Percentiles rank a stretch among this genome's conserved stretches.
Evolutionary conservation across 1,284 basidiomycete genomes (phyloP).

Genomic region (Marasmius tenuissimus): DNA sequence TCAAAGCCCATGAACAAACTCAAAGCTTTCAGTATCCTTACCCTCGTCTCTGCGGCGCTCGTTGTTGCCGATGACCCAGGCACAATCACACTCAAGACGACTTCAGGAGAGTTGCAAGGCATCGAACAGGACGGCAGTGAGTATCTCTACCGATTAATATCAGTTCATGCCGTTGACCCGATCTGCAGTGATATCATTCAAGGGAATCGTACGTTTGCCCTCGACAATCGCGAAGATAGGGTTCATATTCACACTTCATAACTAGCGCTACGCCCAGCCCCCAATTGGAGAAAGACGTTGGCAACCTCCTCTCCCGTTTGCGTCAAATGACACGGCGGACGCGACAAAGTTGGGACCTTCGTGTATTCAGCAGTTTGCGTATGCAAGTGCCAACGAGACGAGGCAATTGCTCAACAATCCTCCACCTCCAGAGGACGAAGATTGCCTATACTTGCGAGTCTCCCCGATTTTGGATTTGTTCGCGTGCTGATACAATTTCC

Average conservation of each 20-base stretch:
- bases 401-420: slow-evolving; percentile 10
- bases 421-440: slow-evolving; percentile 9
- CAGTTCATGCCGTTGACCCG: neutral
- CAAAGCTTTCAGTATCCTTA: too few species aligned
- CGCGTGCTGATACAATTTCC: neutral
- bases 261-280: neutral
- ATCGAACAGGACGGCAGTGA: too few species aligned
- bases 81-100: too few species aligned
- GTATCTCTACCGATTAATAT: too few species aligned
- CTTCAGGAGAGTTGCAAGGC: too few species aligned
- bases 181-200: neutral
- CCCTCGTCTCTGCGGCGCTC: too few species aligned
- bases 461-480: neutral
- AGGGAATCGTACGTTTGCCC: neutral
- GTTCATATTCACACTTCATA: neutral
- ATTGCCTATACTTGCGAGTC: slow-evolving; percentile 14
- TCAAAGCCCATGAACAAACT: too few species aligned
- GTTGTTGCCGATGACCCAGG: too few species aligned
- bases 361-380: slow-evolving; percentile 13
- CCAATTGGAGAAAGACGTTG: neutral
- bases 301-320: neutral
- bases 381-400: neutral
- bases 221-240: neutral
- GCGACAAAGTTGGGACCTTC: slow-evolving; percentile 9
- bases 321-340: slow-evolving; percentile 1